Percentiles rank a stretch among this genome's conserved stretches.
phyloP scores from a whole-genome alignment of 768 basidiomycete species.

The Melanogaster broomeanus region DNA sequence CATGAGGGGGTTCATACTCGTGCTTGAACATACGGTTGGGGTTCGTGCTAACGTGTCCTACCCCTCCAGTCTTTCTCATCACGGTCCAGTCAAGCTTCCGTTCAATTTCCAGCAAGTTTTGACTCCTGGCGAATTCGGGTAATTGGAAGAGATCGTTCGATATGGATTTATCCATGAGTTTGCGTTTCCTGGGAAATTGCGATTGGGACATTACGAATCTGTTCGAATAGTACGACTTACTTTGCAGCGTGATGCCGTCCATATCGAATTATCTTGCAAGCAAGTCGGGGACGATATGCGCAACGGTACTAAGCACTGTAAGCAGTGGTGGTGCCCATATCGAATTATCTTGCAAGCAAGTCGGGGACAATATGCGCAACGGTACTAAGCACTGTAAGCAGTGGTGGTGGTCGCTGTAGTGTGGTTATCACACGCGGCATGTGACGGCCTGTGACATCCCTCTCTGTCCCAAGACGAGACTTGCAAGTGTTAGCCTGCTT shows the following conservation, averaged over 20 bases:
- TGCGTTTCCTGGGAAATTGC: conserved; percentile 56
- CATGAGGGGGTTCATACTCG: background rate
- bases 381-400: no score
- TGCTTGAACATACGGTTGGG: conserved; percentile 48
- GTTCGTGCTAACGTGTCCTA: conserved; percentile 80
- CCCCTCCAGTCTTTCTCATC: conserved; percentile 84
- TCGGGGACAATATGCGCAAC: no score
- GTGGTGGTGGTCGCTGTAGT: no score
- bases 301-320: no score
- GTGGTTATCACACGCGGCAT: no score
- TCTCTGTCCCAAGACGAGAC: no score
- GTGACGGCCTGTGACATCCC: no score
- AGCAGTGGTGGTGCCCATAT: conserved; percentile 35
- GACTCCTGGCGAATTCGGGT: conserved; percentile 82
- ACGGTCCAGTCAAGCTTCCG: conserved; percentile 94
- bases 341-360: background rate
- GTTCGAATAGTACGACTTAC: conserved; percentile 15
- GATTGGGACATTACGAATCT: background rate
- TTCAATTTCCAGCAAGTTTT: conserved; percentile 85
- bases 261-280: conserved; percentile 4
- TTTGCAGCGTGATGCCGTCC: conserved; percentile 38
- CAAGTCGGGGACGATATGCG: no score
- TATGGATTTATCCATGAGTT: conserved; percentile 77
- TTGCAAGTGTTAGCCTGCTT: no score
- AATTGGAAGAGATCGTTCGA: conserved; percentile 75